Evolutionary conservation across 305 asterid genomes (phyloP).

Genomic region (Fraxinus dipetala): DNA sequence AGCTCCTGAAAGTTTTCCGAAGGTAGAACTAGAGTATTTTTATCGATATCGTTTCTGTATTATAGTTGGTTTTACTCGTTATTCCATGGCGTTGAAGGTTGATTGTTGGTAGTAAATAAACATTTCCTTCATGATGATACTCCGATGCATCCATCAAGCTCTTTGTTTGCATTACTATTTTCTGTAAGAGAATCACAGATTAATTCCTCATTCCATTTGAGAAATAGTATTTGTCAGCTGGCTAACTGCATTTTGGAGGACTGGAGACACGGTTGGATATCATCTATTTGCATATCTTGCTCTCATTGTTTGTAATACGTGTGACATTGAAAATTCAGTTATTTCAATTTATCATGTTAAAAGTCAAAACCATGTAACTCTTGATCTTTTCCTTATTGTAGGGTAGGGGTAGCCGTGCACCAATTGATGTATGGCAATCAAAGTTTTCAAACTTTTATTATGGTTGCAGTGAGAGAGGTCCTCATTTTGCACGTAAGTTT

Average conservation of each 20-base stretch:
- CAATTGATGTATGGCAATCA: slow-evolving; percentile 92
- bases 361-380: slow-evolving; percentile 16
- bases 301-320: neutral
- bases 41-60: neutral
- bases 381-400: slow-evolving; percentile 34
- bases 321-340: neutral
- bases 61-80: neutral
- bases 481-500: slow-evolving; percentile 64
- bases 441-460: slow-evolving; percentile 67
- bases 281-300: slow-evolving; percentile 18
- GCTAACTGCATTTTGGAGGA: neutral
- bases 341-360: slow-evolving; percentile 6
- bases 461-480: slow-evolving; percentile 89
- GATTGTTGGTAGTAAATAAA: neutral
- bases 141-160: neutral
- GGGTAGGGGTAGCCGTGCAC: slow-evolving; percentile 61
- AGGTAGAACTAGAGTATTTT: neutral
- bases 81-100: neutral
- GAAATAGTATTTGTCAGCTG: neutral
- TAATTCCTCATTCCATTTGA: slow-evolving; percentile 4
- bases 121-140: neutral
- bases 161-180: neutral
- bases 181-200: neutral
- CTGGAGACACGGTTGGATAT: slow-evolving; percentile 1
- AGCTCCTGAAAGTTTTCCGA: neutral